Evolutionary conservation across 768 basidiomycete species (phyloP).

Genomic region (Dacryopinax spathularia): DNA sequence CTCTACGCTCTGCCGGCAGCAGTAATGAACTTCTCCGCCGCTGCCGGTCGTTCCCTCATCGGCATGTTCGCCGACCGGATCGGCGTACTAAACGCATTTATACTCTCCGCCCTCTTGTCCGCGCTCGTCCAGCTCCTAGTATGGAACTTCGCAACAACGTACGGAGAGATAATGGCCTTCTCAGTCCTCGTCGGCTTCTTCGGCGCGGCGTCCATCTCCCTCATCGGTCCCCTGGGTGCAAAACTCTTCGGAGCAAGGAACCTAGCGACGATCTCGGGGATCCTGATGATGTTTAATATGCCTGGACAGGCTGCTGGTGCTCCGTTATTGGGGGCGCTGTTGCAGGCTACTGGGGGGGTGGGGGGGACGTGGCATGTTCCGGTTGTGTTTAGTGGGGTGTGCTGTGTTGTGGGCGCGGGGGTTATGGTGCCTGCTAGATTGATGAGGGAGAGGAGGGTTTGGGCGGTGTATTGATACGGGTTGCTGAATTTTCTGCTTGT

Average conservation of each 20-base stretch:
- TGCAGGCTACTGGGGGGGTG: conserved; percentile 22
- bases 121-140: conserved; percentile 27
- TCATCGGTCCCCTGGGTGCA: conserved; percentile 24
- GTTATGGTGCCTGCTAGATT: neutral
- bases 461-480: neutral
- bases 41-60: conserved; percentile 22
- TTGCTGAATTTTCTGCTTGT: too few species aligned
- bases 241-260: conserved; percentile 14
- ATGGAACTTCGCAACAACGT: conserved; percentile 27
- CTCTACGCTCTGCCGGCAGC: conserved; percentile 14
- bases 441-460: neutral
- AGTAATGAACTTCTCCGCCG: conserved; percentile 20
- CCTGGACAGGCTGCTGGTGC: conserved; percentile 24
- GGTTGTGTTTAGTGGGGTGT: conserved; percentile 19
- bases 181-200: conserved; percentile 25
- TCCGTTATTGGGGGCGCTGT: conserved; percentile 23
- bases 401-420: neutral
- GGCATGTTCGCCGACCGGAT: conserved; percentile 29
- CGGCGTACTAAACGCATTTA: conserved; percentile 30
- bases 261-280: conserved; percentile 11
- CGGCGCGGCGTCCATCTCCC: conserved; percentile 26
- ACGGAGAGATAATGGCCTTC: conserved; percentile 23
- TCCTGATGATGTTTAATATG: conserved; percentile 10
- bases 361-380: too few species aligned
- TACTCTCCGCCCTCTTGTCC: conserved; percentile 24